Base-by-base conservation (phyloP, 2,329 filamentous ascomycete genomes). In the Xylaria sp. region DNA sequence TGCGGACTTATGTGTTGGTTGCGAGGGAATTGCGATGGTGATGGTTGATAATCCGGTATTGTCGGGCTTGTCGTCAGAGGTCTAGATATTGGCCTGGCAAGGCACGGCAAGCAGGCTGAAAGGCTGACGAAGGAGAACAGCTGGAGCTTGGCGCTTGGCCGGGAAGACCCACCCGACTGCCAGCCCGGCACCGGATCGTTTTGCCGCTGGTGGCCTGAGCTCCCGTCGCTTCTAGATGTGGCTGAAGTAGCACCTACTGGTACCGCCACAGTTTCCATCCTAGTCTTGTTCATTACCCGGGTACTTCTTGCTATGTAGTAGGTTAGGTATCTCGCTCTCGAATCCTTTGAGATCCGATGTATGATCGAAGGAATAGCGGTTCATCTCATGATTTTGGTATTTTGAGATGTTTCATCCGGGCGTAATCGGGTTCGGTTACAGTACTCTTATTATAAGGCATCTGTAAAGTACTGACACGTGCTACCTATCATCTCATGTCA, bases 21-120 rank as follows among this genome's bases (percentile, higher is more conserved):
- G 64, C 2, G 46, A 64, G 43, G 33, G 7, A 43, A 36, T 20
- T 64, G 60, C n/a, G 43, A 33, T 61, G 57, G 62, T 57, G 52
- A 39, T 48, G 49, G 36, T 65, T 48, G 49, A 36, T 52, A 43
- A 36, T 52, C 36, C 2, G 36, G 6, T 49, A 23, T 3, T 60
- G 49, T 54, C 51, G 63, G 25, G 56, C 54, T 52, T 54, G 66
- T 49, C 31, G 66, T 49, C 31, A 51, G 23, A 36, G 46, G 28
- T 59, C 57, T 51, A 8, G 62, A 46, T 23, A 54, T 62, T 36
- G 59, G 31, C 62, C 48, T 64, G 51, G 66, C 66, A 43, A 73
- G 68, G 68, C 72, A 75, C 69, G 72, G 73, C 74, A 74, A 73
- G 73, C 76, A 81, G 79, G 79, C 79, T 80, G 80, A 80, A 78